Evolutionary conservation across 2,329 filamentous ascomycete species (phyloP), one percentile per base, ranked within the genome.

Genomic region (Arthrobotrys musiformis): DNA sequence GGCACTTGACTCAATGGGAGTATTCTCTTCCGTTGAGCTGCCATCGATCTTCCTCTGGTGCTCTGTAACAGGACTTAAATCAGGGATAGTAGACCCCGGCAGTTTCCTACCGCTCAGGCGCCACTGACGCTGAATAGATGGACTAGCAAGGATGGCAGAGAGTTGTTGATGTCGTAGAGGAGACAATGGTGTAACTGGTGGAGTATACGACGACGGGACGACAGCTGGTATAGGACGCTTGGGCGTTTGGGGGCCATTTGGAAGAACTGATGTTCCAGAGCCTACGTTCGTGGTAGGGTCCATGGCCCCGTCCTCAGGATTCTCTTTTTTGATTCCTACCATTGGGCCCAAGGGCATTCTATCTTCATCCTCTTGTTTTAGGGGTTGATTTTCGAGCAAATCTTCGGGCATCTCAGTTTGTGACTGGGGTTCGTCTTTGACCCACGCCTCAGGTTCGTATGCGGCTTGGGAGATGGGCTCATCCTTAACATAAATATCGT

Each of bases 161-260:
- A 76, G 58, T 40, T 76, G 72, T n/a, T 61, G 63, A 26, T 76
- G 72, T 17, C 72, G 58, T 24, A 76, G 50, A 17, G 72, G 72
- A n/a, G 72, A 76, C 33, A 76, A n/a, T 17, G 72, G 72, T 9
- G 72, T 76, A 19, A 76, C 63, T 35, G 64, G 72, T 13, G 72
- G 72, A 0, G 72, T 76, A 48, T 76, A 70, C 0, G 72, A 76
- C 11, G 72, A 76, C 0, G 72, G 72, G 22, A 76, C 58, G 9
- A 76, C 58, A 3, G 15, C 28, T 17, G 58, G 72, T 44, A 76
- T 70, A 1, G 64, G 72, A 37, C 69, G 62, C 26, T 70, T 69
- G 3, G 72, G 72, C 7, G 72, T 76, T 26, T 52, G 60, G 1
- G 72, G 64, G 24, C 70, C 19, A 40, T 30, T 6, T 28, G 24